These are phyloP conservation scores for Scheffersomyces ergatensis DNA, from an alignment of 805 yeast species.

Conservation along the genomic window DNA sequence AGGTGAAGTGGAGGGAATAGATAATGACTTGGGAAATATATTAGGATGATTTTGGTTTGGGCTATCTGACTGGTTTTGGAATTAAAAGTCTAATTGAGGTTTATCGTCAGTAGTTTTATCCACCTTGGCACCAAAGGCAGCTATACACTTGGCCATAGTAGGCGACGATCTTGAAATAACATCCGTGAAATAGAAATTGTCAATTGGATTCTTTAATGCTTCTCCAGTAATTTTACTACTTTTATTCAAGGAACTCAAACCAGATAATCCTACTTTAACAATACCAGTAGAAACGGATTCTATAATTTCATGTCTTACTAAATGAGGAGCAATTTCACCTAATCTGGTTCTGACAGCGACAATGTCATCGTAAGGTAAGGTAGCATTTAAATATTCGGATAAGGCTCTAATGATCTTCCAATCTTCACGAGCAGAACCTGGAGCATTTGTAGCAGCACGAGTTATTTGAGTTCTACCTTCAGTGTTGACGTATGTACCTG, in stretches of 20 bases:
- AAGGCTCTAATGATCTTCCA: constrained; percentile 86
- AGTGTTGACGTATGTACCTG: constrained; percentile 81
- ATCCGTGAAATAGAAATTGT: constrained; percentile 85
- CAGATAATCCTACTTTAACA: constrained; percentile 55
- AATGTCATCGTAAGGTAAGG: constrained; percentile 75
- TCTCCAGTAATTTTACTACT: constrained; percentile 38
- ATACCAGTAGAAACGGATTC: constrained; percentile 64
- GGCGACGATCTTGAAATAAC: constrained; percentile 84
- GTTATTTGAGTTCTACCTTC: constrained; percentile 87
- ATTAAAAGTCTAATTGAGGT: constrained; percentile 37
- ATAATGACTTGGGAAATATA: too few species aligned
- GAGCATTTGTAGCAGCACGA: constrained; percentile 83
- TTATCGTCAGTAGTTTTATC: constrained; percentile 54
- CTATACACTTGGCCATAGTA: constrained; percentile 86
- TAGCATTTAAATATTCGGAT: constrained; percentile 68
- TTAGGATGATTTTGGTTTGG: too few species aligned
- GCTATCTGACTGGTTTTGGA: too few species aligned
- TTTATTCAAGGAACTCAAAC: constrained; percentile 37
- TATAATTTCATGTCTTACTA: constrained; percentile 69
- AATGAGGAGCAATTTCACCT: constrained; percentile 76
- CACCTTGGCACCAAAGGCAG: constrained; percentile 64
- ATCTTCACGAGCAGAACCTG: constrained; percentile 89
- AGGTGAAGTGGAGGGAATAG: too few species aligned
- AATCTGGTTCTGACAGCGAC: constrained; percentile 67
- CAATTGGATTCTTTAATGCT: constrained; percentile 66